A percentile compares a stretch with the other conserved stretches of the same genome.
Conservation (phyloP, 768 basidiomycete species). For the Kwoniella bestiolae region DNA sequence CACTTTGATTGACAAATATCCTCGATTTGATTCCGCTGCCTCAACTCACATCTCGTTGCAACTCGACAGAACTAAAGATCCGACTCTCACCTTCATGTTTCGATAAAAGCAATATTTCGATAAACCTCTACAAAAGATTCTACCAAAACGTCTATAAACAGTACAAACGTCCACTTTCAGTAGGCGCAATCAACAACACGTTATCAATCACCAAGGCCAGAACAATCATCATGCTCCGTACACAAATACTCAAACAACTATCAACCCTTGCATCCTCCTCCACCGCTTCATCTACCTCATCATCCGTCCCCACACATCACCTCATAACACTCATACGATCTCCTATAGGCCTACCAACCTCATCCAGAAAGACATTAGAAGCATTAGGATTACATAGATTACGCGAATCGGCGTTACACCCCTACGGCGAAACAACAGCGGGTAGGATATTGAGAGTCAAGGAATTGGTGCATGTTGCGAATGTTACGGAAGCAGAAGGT, state of each 20-base stretch:
- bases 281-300: slow-evolving; percentile 10
- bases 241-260: slow-evolving; percentile 16
- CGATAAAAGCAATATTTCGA: too few relatives aligned
- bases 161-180: too few relatives aligned
- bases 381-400: slow-evolving; percentile 77
- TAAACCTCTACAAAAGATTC: too few relatives aligned
- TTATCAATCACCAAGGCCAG: not conserved
- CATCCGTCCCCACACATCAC: slow-evolving; percentile 67
- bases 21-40: too few relatives aligned
- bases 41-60: too few relatives aligned
- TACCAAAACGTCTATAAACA: too few relatives aligned
- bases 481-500: slow-evolving; percentile 65
- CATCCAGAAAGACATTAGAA: slow-evolving; percentile 73
- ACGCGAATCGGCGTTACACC: slow-evolving; percentile 81
- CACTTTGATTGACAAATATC: too few relatives aligned
- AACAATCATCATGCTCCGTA: slow-evolving; percentile 16
- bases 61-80: too few relatives aligned
- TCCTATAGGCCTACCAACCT: slow-evolving; percentile 76
- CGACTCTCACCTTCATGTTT: too few relatives aligned
- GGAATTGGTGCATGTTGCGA: slow-evolving; percentile 85
- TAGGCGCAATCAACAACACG: too few relatives aligned
- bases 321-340: slow-evolving; percentile 88
- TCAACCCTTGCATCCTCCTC: slow-evolving; percentile 10
- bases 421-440: slow-evolving; percentile 72
- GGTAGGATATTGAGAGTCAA: slow-evolving; percentile 87